These are phyloP conservation scores for Termitomyces sp. DNA, from an alignment of 768 basidiomycete species.

Conservation along the genomic window DNA sequence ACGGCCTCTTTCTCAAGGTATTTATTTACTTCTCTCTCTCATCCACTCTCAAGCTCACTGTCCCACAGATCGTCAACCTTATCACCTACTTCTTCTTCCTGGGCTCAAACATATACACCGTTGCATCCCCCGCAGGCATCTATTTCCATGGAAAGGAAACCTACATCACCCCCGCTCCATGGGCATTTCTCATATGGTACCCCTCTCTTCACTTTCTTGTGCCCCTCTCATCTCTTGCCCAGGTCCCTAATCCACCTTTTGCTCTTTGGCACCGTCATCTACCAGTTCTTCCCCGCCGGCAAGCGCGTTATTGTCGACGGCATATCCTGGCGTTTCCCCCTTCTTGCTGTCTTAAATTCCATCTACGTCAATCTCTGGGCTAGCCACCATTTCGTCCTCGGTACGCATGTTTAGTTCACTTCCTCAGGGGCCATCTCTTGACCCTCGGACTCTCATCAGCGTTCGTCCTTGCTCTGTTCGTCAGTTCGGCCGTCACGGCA, in stretches of 20 bases:
- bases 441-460: slow-evolving; percentile 35
- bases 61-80: slow-evolving; percentile 63
- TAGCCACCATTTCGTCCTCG: slow-evolving; percentile 63
- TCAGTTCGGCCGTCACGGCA: slow-evolving; percentile 63
- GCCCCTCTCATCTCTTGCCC: slow-evolving; percentile 5
- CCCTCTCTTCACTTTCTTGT: slow-evolving; percentile 15
- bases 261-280: slow-evolving; percentile 85
- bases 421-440: slow-evolving; percentile 2
- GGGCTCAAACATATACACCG: slow-evolving; percentile 86
- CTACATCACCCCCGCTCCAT: slow-evolving; percentile 91
- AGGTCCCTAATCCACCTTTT: slow-evolving; percentile 89
- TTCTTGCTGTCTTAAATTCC: slow-evolving; percentile 82
- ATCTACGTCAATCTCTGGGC: slow-evolving; percentile 89
- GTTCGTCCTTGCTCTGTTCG: slow-evolving; percentile 84
- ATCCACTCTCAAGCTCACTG: neutral
- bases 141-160: slow-evolving; percentile 79
- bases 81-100: slow-evolving; percentile 80
- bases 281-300: slow-evolving; percentile 78
- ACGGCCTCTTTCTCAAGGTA: slow-evolving; percentile 82
- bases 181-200: slow-evolving; percentile 89
- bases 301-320: slow-evolving; percentile 81
- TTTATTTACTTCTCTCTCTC: neutral
- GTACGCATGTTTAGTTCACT: slow-evolving; percentile 23
- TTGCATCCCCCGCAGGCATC: slow-evolving; percentile 66
- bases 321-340: slow-evolving; percentile 86